A percentile compares a stretch with the other conserved stretches of the same genome.
Evolutionary conservation across 805 yeast species (phyloP).

Genomic region (Cyberlindnera xishuangbannaensis): DNA sequence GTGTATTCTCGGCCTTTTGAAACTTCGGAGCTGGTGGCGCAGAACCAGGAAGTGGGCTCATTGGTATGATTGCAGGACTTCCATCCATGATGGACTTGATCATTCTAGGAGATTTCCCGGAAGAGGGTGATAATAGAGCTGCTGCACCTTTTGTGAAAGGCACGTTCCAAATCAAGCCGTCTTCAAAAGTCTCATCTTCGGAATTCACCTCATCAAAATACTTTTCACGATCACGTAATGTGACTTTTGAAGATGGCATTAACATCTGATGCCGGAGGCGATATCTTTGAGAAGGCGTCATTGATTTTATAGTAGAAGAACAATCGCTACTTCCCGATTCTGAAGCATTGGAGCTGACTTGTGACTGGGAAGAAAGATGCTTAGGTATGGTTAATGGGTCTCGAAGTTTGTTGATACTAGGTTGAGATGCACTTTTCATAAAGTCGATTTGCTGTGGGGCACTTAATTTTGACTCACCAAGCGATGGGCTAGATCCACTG

Average conservation of each 20-base stretch:
- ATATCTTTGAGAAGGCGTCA: conserved; percentile 39
- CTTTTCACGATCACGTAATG: conserved; percentile 31
- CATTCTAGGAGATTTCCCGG: conserved; percentile 21
- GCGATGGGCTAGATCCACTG: conserved; percentile 4
- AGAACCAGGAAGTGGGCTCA: conserved; percentile 45
- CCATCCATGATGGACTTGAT: conserved; percentile 20
- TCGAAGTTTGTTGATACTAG: conserved; percentile 4
- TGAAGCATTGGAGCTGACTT: no score
- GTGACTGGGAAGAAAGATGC: conserved; percentile 1
- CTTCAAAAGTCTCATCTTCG: conserved; percentile 30
- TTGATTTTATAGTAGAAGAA: conserved; percentile 5
- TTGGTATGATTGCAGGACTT: conserved; percentile 30
- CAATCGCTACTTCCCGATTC: no score
- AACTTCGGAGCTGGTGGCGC: conserved; percentile 5
- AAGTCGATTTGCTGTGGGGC: no score
- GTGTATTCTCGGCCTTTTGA: background rate
- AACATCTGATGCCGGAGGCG: conserved; percentile 34
- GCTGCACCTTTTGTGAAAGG: conserved; percentile 38
- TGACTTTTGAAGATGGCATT: conserved; percentile 27
- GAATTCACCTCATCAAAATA: conserved; percentile 34
- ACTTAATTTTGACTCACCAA: conserved; percentile 2
- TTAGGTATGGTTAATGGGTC: conserved; percentile 9
- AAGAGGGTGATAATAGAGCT: conserved; percentile 18
- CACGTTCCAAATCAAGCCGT: conserved; percentile 44
- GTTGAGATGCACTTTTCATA: conserved; percentile 2